Evolutionary conservation across 371 early-diverging fungal genomes (phyloP).

Genomic region (Phascolomyces articulosus): DNA sequence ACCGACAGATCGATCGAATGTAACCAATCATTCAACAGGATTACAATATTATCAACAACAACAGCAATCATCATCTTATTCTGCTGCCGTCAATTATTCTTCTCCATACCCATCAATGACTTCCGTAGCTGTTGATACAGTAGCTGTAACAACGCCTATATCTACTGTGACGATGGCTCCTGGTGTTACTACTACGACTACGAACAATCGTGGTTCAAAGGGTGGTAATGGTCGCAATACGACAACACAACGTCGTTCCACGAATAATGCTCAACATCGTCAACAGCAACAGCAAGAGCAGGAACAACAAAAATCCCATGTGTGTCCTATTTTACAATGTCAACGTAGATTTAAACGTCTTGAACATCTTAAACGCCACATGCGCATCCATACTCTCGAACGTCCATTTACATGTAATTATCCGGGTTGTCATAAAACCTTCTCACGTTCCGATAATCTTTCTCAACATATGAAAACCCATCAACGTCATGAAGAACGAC

Average conservation of each 20-base stretch:
- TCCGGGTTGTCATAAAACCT: slow-evolving; percentile 73
- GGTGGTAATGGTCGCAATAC: background rate
- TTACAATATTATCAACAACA: slow-evolving; percentile 1
- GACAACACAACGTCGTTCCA: background rate
- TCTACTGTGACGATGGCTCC: background rate
- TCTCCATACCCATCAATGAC: slow-evolving; percentile 2
- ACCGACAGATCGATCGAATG: background rate
- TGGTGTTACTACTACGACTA: background rate
- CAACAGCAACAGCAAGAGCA: slow-evolving; percentile 12
- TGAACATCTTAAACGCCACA: slow-evolving; percentile 91
- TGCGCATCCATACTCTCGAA: slow-evolving; percentile 85
- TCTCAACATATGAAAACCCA: slow-evolving; percentile 67
- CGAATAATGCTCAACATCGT: background rate
- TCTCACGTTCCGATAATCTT: slow-evolving; percentile 79
- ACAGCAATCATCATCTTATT: background rate
- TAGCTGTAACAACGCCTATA: slow-evolving; percentile 1
- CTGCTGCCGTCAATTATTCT: background rate
- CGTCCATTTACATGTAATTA: slow-evolving; percentile 71
- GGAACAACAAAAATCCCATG: slow-evolving; percentile 33
- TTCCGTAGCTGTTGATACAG: slow-evolving; percentile 8
- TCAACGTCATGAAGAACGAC: slow-evolving; percentile 44
- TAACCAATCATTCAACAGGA: background rate
- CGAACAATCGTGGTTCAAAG: too few relatives aligned
- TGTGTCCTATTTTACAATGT: slow-evolving; percentile 54
- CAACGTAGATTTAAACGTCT: slow-evolving; percentile 71